Percentiles rank a stretch among this genome's conserved stretches.
Conservation (phyloP, 73 alveolate species). For the Uronychia binucleata region DNA sequence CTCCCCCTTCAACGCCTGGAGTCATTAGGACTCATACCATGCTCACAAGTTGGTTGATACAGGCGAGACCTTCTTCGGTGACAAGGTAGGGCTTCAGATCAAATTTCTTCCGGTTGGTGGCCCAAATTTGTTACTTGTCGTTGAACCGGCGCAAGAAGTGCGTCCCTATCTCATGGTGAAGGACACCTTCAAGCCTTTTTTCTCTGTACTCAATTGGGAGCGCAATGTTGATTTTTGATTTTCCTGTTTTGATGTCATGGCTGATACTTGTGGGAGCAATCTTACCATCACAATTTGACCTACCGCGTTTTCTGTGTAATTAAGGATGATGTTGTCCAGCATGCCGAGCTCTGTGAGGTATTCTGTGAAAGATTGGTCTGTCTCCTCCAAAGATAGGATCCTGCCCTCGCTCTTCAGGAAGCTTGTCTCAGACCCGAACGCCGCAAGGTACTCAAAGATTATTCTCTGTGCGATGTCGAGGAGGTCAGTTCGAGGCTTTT, state of each 20-base stretch:
- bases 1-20: slow-evolving; percentile 36
- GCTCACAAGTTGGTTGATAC: slow-evolving; percentile 59
- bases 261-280: slow-evolving; percentile 7
- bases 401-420: slow-evolving; percentile 80
- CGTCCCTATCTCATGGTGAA: slow-evolving; percentile 91
- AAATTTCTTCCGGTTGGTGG: slow-evolving; percentile 73
- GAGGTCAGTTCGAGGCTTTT: slow-evolving; percentile 51
- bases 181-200: slow-evolving; percentile 73
- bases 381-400: slow-evolving; percentile 61
- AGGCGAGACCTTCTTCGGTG: slow-evolving; percentile 88
- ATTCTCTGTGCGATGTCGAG: slow-evolving; percentile 68
- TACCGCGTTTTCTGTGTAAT: neutral
- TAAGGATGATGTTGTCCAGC: neutral
- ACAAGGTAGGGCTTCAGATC: slow-evolving; percentile 68
- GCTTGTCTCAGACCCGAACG: slow-evolving; percentile 66
- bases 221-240: slow-evolving; percentile 61
- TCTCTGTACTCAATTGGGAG: slow-evolving; percentile 84
- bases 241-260: slow-evolving; percentile 4
- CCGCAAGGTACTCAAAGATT: slow-evolving; percentile 56
- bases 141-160: slow-evolving; percentile 79
- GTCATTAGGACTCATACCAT: too few species aligned
- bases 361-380: slow-evolving; percentile 56
- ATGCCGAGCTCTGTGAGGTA: slow-evolving; percentile 61
- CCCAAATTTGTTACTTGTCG: slow-evolving; percentile 77
- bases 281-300: neutral